Evolutionary conservation across 2,329 filamentous ascomycete species (phyloP).

Genomic region (Aspergillus bombycis): DNA sequence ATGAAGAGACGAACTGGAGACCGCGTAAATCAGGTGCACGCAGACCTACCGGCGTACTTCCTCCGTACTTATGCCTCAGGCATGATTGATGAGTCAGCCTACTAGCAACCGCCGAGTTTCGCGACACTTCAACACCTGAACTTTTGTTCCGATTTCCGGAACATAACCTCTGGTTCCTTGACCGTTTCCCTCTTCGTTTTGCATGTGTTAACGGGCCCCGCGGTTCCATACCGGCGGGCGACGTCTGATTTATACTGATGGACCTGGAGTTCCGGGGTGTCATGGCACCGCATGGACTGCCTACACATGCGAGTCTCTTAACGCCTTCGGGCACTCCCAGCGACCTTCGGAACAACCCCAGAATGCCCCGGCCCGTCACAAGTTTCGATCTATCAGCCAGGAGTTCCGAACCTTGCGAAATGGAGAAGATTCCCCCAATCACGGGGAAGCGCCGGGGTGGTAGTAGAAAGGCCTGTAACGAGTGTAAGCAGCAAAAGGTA

Average conservation of each 20-base stretch:
- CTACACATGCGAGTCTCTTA: conserved; percentile 29
- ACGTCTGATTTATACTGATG: conserved; percentile 35
- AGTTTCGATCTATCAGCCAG: conserved; percentile 34
- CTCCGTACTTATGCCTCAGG: background rate
- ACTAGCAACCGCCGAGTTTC: conserved; percentile 32
- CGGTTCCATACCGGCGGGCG: conserved; percentile 34
- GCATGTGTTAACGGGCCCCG: conserved; percentile 26
- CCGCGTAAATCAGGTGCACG: too few relatives aligned
- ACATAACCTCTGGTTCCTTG: conserved; percentile 28
- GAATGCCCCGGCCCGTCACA: conserved; percentile 34
- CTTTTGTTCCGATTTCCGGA: conserved; percentile 46
- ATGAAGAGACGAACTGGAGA: too few relatives aligned
- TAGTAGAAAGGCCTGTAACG: conserved; percentile 62
- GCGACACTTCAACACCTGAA: conserved; percentile 21
- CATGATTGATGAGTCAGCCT: conserved; percentile 19
- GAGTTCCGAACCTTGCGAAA: conserved; percentile 39
- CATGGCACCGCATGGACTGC: conserved; percentile 38
- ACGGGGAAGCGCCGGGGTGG: conserved; percentile 52
- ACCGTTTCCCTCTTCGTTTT: conserved; percentile 24
- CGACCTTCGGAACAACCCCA: conserved; percentile 41
- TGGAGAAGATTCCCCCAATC: conserved; percentile 46
- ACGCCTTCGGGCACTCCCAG: conserved; percentile 30
- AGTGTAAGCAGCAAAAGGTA: conserved; percentile 71
- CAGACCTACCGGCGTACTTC: too few relatives aligned
- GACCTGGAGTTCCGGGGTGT: conserved; percentile 40